Conservation (phyloP, 208 protist species). For the Leishmania guyanensis region DNA sequence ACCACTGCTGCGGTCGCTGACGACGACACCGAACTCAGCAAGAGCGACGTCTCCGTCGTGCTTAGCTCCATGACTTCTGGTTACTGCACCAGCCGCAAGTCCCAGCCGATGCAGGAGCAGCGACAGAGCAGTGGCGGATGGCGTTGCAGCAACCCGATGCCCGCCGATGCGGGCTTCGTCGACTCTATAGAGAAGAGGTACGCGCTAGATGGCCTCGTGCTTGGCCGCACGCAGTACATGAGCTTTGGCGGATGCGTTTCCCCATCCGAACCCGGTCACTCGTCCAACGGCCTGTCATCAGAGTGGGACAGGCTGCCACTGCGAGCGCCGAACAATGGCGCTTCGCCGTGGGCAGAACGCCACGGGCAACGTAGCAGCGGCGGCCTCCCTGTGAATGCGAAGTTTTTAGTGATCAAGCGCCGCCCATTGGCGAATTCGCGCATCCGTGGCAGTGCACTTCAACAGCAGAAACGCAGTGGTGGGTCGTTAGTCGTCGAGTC, state of each 20-base stretch:
- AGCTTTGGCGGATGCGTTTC: constrained; percentile 2
- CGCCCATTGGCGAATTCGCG: not conserved
- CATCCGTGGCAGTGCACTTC: not conserved
- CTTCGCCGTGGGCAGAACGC: not conserved
- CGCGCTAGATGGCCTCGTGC: constrained; percentile 19
- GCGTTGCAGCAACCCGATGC: not conserved
- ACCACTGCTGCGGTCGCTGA: constrained; percentile 33
- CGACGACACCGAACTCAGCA: constrained; percentile 19
- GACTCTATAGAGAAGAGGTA: constrained; percentile 1
- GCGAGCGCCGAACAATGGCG: constrained; percentile 15
- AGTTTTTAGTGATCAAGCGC: not conserved
- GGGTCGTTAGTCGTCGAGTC: not conserved
- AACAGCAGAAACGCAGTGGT: constrained; percentile 1
- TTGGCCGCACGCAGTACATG: constrained; percentile 20
- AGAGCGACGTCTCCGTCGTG: constrained; percentile 22
- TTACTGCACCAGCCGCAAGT: not conserved
- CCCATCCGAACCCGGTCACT: not conserved
- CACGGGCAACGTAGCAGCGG: not conserved
- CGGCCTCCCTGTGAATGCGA: not conserved
- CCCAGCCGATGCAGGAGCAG: constrained; percentile 15
- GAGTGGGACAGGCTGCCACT: constrained; percentile 11
- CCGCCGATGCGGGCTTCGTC: not conserved
- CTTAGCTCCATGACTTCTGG: constrained; percentile 28
- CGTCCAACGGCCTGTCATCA: not conserved
- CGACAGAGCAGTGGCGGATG: not conserved